Evolutionary conservation across 352 stramenopile genomes (phyloP), one percentile per base, ranked within the genome.

Genomic region (Pythium insidiosum): DNA sequence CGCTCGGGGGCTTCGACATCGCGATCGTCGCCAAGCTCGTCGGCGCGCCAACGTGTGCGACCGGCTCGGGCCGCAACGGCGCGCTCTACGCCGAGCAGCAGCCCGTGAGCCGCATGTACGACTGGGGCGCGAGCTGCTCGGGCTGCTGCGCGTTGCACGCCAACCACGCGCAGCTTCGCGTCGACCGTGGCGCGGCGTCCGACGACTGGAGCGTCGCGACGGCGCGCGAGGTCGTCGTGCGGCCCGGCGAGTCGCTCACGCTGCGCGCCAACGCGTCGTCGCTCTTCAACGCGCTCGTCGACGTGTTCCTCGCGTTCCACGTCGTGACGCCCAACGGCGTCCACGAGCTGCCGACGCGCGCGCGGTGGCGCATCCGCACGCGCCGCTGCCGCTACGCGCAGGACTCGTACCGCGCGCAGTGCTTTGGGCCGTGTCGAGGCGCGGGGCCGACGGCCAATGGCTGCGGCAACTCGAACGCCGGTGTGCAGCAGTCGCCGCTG

Each of bases 241-340:
- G 42, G 1, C 68, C 70, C 15, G 70, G 69, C 1, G 57, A 85
- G 15, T 54, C 55, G 6, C 47, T 88, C 21, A 70, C 85, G 38
- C 48, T 88, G 4, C 44, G 57, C 12, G 66, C 64, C 5, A 60
- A 48, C n/a, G 68, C 73, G 1, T 71, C 78, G 0, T 24, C 50
- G 3, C 63, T 65, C 19, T 88, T 87, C 51, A 84, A 82, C 51
- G 61, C 78, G 11, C 50, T 76, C 41, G 49, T 68, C 1, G 71
- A 87, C 38, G 73, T 88, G 5, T 84, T 79, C 50, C 4, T 90
- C 4, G 73, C 53, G 19, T 90, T 90, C 50, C 78, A 90, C 34
- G 57, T 85, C 12, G 60, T 85, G 25, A 85, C 74, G 0, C 47
- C 73, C 3, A 90, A 87, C 50, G 67, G 73, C n/a, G 68, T 87